A percentile compares a stretch with the other conserved stretches of the same genome.
These are phyloP conservation scores for Nakataea oryzae DNA, from an alignment of 2,329 filamentous ascomycete genomes.

Conservation along the genomic window DNA sequence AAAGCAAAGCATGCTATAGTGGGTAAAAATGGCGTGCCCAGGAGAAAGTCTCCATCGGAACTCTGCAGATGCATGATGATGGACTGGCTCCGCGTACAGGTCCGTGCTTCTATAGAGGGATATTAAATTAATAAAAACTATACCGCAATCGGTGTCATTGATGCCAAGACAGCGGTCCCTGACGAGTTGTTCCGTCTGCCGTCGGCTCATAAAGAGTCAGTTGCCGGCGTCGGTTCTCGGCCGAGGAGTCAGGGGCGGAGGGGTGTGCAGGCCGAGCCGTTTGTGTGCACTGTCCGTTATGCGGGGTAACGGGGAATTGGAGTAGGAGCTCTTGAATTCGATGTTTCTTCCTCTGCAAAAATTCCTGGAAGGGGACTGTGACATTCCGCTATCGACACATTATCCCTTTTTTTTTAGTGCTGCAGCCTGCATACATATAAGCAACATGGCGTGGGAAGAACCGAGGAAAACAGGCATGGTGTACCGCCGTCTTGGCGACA, in stretches of 20 bases:
- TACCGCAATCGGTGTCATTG: too few species aligned
- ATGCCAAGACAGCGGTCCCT: too few species aligned
- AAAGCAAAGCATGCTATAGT: too few species aligned
- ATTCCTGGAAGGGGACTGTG: neutral
- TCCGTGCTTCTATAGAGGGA: too few species aligned
- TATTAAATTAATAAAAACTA: too few species aligned
- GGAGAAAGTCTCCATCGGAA: too few species aligned
- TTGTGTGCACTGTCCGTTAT: neutral
- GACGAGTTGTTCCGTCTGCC: neutral
- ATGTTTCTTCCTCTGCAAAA: neutral
- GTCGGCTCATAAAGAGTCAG: neutral
- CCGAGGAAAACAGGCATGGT: constrained; percentile 32
- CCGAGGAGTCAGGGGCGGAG: neutral
- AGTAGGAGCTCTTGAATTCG: neutral
- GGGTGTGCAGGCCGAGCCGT: neutral
- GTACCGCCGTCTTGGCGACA: constrained; percentile 31
- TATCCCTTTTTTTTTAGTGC: neutral
- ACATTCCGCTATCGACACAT: neutral
- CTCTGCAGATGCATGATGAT: too few species aligned
- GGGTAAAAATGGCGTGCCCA: too few species aligned
- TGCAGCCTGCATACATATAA: too few species aligned
- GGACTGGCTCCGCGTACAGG: too few species aligned
- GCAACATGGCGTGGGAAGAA: constrained; percentile 30
- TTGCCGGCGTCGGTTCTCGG: neutral
- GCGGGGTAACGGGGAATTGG: neutral